phyloP scores from a whole-genome alignment of 2,329 filamentous ascomycete species.

The Gaeumannomyces sp. region DNA sequence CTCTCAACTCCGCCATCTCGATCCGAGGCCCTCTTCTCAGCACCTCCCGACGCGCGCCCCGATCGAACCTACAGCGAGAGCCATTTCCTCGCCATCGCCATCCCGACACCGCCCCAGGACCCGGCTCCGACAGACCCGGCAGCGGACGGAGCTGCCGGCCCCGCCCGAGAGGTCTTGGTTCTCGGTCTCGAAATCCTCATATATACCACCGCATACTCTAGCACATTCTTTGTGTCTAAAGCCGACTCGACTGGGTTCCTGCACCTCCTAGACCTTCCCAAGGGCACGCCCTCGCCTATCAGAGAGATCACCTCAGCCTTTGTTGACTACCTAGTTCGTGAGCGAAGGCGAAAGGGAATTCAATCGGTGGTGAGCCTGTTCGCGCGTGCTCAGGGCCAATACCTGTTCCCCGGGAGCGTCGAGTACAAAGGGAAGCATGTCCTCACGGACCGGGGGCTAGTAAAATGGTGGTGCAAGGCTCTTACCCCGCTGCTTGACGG shows the following conservation, averaged over 20 bases:
- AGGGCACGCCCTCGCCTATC: constrained; percentile 63
- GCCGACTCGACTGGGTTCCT: constrained; percentile 93
- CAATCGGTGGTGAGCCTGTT: constrained; percentile 82
- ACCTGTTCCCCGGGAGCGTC: constrained; percentile 87
- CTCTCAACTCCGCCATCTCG: constrained; percentile 76
- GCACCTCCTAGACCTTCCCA: constrained; percentile 56
- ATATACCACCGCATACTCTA: constrained; percentile 74
- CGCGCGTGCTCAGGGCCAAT: constrained; percentile 85
- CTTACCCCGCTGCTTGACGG: constrained; percentile 65
- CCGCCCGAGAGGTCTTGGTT: constrained; percentile 53
- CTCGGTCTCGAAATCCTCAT: constrained; percentile 84
- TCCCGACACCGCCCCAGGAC: constrained; percentile 24
- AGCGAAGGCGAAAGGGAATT: constrained; percentile 56
- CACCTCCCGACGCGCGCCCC: constrained; percentile 63
- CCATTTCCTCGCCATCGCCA: constrained; percentile 60
- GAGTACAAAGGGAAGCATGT: constrained; percentile 85
- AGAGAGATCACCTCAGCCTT: constrained; percentile 70
- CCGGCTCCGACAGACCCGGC: not conserved
- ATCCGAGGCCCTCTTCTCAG: constrained; percentile 70
- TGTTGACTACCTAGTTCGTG: constrained; percentile 64
- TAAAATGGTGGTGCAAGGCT: constrained; percentile 93
- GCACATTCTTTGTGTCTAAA: constrained; percentile 91
- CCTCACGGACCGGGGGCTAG: constrained; percentile 79
- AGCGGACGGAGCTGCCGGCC: constrained; percentile 14
- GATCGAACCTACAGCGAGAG: constrained; percentile 81